Evolutionary conservation across 495 filamentous ascomycete genomes (phyloP), one percentile per base, ranked within the genome.

Genomic region (Penicillium bovifimosum): DNA sequence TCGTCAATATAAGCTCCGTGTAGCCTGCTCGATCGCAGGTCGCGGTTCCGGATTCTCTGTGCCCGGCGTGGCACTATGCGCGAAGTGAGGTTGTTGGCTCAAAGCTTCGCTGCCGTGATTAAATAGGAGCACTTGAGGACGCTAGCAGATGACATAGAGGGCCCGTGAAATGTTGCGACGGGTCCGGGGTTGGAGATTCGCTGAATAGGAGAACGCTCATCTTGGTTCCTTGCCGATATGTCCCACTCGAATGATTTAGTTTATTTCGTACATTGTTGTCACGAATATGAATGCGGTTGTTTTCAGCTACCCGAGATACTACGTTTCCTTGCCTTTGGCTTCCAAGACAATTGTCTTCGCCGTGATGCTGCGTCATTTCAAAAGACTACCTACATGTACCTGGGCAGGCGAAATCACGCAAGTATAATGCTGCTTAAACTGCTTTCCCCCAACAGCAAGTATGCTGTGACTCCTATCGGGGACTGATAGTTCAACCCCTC

Each of bases 21-120:
- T n/a, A 29, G 46, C 24, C 41, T 54, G 43, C 35, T 46, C 34
- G 34, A 8, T 46, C 16, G 38, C 29, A 32, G 36, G 49, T 55
- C 50, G 43, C 47, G 48, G 56, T 50, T 58, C 27, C n/a, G 53
- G 61, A 51, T 58, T 63, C 57, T 59, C 50, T 33, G 39, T 41
- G 29, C 36, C 34, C 14, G 32, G 32, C 24, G 35, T 32, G 52
- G 29, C 47, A 47, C 10, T 35, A 43, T 20, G 48, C 48, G 39
- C 38, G 39, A 50, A 39, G 31, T 29, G 31, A 45, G 34, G 56
- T 53, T 36, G 44, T 51, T 53, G 44, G 41, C 24, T 53, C 41
- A 28, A 47, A 43, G 38, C 26, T 47, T 34, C 51, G 49, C 53
- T 35, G 48, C 28, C 17, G 44, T 60, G 24, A 35, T 42, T 45